Conservation (phyloP, 23 red algal species). For the Chondrus crispus region DNA sequence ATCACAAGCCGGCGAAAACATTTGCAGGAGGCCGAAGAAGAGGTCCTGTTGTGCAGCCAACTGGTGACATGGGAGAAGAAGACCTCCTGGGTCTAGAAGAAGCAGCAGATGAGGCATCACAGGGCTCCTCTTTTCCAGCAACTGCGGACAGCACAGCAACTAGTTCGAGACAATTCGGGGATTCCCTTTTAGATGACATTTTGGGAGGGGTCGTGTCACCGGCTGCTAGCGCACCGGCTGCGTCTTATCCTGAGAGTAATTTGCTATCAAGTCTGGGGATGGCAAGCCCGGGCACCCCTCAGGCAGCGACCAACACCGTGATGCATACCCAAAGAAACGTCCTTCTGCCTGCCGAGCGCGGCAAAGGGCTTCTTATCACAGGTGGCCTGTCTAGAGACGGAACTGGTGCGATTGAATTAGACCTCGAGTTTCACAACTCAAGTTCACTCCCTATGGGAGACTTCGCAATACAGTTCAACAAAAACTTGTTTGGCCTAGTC, state of each 20-base stretch:
- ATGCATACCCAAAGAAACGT: too few relatives aligned
- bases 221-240: neutral
- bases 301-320: neutral
- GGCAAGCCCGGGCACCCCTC: neutral
- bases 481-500: slow-evolving; percentile 77
- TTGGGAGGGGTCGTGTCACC: neutral
- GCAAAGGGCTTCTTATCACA: slow-evolving; percentile 57
- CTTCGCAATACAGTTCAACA: slow-evolving; percentile 83
- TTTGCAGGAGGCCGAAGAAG: slow-evolving; percentile 37
- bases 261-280: neutral
- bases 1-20: slow-evolving; percentile 34
- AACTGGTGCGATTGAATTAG: neutral
- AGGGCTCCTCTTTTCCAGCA: neutral
- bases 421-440: slow-evolving; percentile 39
- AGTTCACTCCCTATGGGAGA: slow-evolving; percentile 1
- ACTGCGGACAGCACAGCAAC: neutral
- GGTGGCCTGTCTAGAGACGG: neutral
- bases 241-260: neutral
- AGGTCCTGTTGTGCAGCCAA: slow-evolving; percentile 7
- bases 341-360: slow-evolving; percentile 42
- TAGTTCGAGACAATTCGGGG: neutral
- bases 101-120: neutral
- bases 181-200: slow-evolving; percentile 34
- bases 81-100: slow-evolving; percentile 64
- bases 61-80: slow-evolving; percentile 12